phyloP scores from a whole-genome alignment of 176 grass and related monocot genomes.

The Aegilops umbellulata region DNA sequence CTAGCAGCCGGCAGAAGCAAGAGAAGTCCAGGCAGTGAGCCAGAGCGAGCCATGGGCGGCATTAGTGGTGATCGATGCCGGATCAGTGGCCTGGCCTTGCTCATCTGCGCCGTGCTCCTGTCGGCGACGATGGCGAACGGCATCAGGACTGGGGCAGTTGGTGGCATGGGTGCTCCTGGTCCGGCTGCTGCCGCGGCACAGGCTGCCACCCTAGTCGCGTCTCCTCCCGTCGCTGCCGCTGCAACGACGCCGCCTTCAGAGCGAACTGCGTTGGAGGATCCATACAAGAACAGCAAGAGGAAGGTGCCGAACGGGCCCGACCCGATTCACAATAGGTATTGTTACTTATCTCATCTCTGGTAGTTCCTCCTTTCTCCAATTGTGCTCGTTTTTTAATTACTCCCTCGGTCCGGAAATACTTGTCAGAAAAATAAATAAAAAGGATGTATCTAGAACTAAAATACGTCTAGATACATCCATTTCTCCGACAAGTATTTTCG shows the following conservation, averaged over 20 bases:
- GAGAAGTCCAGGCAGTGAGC: background rate
- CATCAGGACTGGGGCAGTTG: conserved; percentile 20
- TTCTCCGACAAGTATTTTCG: too few relatives aligned
- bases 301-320: conserved; percentile 88
- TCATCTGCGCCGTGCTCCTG: conserved; percentile 16
- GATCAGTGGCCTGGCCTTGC: background rate
- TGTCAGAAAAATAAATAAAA: too few relatives aligned
- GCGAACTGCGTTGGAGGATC: background rate
- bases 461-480: too few relatives aligned
- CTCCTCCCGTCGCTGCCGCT: background rate
- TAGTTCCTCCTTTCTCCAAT: background rate
- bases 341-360: background rate
- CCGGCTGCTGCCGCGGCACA: background rate
- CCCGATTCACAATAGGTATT: conserved; percentile 87
- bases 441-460: too few relatives aligned
- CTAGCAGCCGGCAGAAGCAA: background rate
- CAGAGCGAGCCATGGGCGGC: background rate
- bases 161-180: background rate
- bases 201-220: background rate
- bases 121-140: conserved; percentile 22
- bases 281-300: conserved; percentile 54
- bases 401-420: too few relatives aligned
- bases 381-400: background rate
- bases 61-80: background rate
- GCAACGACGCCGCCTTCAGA: background rate